Conservation (phyloP, 345 rosid species). For the Carallia brachiata region DNA sequence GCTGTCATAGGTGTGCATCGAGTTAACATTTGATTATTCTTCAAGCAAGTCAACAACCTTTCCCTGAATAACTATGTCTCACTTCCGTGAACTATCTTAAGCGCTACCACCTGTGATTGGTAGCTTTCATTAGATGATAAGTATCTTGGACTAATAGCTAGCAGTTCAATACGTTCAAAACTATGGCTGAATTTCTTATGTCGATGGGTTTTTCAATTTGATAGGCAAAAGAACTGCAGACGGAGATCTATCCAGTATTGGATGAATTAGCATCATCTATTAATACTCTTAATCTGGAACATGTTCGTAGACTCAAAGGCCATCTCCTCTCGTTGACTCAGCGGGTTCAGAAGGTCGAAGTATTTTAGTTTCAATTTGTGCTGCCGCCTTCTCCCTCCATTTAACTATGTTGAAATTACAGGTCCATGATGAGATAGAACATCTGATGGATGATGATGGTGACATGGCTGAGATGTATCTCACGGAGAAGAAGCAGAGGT, state of each 20-base stretch:
- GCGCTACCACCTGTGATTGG: neutral
- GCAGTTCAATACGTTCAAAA: neutral
- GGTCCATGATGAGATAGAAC: slow-evolving; percentile 95
- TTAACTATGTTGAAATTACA: slow-evolving; percentile 36
- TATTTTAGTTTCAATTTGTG: slow-evolving; percentile 7
- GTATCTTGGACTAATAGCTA: neutral
- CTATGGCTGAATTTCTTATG: neutral
- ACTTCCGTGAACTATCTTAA: neutral
- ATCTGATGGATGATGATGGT: slow-evolving; percentile 95
- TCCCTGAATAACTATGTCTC: neutral
- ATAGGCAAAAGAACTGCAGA: slow-evolving; percentile 84
- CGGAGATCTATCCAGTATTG: slow-evolving; percentile 81
- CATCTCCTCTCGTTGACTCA: slow-evolving; percentile 86
- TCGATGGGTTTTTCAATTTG: slow-evolving; percentile 13
- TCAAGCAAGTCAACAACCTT: neutral
- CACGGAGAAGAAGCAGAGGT: slow-evolving; percentile 79
- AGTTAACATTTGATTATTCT: no score
- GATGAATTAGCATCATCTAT: slow-evolving; percentile 87
- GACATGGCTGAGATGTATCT: slow-evolving; percentile 99
- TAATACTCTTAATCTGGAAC: slow-evolving; percentile 83
- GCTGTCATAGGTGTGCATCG: no score
- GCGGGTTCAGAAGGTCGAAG: slow-evolving; percentile 86
- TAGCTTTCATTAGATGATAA: neutral
- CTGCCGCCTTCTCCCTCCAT: slow-evolving; percentile 15
- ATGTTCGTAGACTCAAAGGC: slow-evolving; percentile 85